Evolutionary conservation across 345 rosid species (phyloP).

Genomic region (Populus alba): DNA sequence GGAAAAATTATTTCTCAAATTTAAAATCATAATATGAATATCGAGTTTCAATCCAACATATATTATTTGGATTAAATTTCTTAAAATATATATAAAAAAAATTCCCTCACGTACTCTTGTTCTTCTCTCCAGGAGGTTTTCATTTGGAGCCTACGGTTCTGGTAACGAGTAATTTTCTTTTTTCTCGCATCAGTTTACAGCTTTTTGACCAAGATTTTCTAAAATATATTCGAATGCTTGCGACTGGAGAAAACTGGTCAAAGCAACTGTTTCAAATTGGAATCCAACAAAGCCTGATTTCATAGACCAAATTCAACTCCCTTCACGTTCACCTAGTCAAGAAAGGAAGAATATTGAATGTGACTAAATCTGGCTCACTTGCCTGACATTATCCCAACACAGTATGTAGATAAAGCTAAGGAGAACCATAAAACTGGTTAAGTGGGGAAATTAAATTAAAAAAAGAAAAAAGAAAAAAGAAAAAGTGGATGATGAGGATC

Average conservation of each 20-base stretch:
- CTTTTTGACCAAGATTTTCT: not conserved
- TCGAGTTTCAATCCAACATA: too few species aligned
- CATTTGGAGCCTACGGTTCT: not conserved
- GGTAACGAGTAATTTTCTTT: not conserved
- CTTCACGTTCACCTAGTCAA: not conserved
- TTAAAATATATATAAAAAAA: too few species aligned
- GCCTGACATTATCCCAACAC: not conserved
- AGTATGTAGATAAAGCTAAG: not conserved
- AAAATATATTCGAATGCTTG: not conserved
- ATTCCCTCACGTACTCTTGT: too few species aligned
- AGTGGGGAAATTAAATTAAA: not conserved
- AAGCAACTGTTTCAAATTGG: not conserved
- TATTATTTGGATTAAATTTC: too few species aligned
- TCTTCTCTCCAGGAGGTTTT: not conserved
- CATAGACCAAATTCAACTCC: not conserved
- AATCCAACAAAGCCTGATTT: not conserved
- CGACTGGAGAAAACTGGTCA: constrained; percentile 1
- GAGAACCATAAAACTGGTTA: not conserved
- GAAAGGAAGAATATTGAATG: not conserved
- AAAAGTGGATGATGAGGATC: constrained; percentile 22
- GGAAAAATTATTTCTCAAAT: too few species aligned
- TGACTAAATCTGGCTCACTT: not conserved
- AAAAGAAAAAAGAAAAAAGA: not conserved
- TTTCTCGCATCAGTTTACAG: not conserved
- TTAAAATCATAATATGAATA: too few species aligned